phyloP scores from a whole-genome alignment of 441 rosid genomes.

The Bruguiera hainesii region DNA sequence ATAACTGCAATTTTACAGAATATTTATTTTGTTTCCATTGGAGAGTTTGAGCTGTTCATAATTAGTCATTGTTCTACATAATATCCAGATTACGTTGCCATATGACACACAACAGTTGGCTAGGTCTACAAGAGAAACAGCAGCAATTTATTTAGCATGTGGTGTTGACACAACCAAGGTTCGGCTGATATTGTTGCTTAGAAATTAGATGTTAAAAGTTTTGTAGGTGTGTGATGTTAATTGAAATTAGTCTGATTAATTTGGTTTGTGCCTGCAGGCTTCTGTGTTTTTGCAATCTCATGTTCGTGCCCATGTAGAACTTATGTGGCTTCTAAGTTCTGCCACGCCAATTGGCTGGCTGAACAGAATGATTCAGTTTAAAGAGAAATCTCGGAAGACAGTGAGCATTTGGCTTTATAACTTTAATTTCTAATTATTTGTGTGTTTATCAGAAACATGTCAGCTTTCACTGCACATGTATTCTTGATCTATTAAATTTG shows the following conservation, averaged over 20 bases:
- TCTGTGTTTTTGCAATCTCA: slow-evolving; percentile 92
- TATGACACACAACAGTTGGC: slow-evolving; percentile 66
- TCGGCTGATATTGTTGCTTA: slow-evolving; percentile 11
- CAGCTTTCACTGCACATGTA: neutral
- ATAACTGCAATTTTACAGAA: too few relatives aligned
- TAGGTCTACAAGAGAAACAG: slow-evolving; percentile 77
- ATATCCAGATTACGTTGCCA: slow-evolving; percentile 64
- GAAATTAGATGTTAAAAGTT: neutral
- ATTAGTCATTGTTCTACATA: too few relatives aligned
- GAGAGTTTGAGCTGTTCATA: too few relatives aligned
- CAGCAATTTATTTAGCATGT: slow-evolving; percentile 90
- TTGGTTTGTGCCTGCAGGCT: slow-evolving; percentile 49
- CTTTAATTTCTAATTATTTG: slow-evolving; percentile 9
- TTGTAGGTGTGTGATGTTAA: neutral
- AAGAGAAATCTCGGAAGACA: slow-evolving; percentile 91
- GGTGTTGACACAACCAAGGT: slow-evolving; percentile 85
- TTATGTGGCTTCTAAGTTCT: slow-evolving; percentile 82
- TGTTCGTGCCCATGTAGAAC: slow-evolving; percentile 72
- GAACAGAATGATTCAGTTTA: slow-evolving; percentile 85
- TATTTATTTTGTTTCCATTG: too few relatives aligned
- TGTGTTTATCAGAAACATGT: slow-evolving; percentile 8
- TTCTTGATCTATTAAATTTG: neutral
- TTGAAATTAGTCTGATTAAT: slow-evolving; percentile 9
- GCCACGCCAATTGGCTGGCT: slow-evolving; percentile 89
- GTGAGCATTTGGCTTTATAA: slow-evolving; percentile 40